Evolutionary conservation across 2,329 filamentous ascomycete species (phyloP).

Genomic region (Nigrograna mackinnonii): DNA sequence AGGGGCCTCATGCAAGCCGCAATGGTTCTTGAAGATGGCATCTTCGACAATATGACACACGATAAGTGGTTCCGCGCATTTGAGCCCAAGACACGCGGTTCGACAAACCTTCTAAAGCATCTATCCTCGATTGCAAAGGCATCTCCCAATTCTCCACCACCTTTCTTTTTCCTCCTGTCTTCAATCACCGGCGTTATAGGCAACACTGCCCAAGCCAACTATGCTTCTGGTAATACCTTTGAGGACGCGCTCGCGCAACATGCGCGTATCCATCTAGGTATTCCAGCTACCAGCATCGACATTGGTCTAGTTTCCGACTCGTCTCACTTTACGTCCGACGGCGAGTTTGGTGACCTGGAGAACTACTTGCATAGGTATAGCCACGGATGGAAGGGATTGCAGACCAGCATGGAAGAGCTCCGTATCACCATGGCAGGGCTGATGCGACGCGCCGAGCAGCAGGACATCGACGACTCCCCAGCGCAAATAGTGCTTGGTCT

Average conservation of each 20-base stretch:
- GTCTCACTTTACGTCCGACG: slow-evolving; percentile 1
- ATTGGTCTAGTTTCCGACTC: slow-evolving; percentile 1
- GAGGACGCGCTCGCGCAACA: slow-evolving; percentile 6
- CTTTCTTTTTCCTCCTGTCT: slow-evolving; percentile 15
- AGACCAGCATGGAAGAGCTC: neutral
- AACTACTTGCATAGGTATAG: slow-evolving; percentile 2
- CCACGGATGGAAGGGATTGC: slow-evolving; percentile 3
- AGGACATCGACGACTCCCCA: neutral
- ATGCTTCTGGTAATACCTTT: slow-evolving; percentile 12
- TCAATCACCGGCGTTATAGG: slow-evolving; percentile 14
- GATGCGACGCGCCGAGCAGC: neutral
- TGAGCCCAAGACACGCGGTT: slow-evolving; percentile 3
- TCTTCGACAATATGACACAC: slow-evolving; percentile 4
- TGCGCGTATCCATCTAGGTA: slow-evolving; percentile 5
- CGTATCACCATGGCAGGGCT: neutral
- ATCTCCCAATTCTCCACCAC: neutral
- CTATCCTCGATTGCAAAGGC: slow-evolving; percentile 1
- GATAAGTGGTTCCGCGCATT: neutral
- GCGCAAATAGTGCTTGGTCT: slow-evolving; percentile 3
- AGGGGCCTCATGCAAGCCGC: slow-evolving; percentile 15
- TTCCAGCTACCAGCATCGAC: slow-evolving; percentile 3
- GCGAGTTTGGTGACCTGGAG: slow-evolving; percentile 3
- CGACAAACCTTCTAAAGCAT: slow-evolving; percentile 4
- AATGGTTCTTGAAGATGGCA: slow-evolving; percentile 11
- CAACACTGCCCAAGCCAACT: slow-evolving; percentile 9